A percentile compares a stretch with the other conserved stretches of the same genome.
These are phyloP conservation scores for Phaffomyces antillensis DNA, from an alignment of 805 yeast species.

Conservation along the genomic window DNA sequence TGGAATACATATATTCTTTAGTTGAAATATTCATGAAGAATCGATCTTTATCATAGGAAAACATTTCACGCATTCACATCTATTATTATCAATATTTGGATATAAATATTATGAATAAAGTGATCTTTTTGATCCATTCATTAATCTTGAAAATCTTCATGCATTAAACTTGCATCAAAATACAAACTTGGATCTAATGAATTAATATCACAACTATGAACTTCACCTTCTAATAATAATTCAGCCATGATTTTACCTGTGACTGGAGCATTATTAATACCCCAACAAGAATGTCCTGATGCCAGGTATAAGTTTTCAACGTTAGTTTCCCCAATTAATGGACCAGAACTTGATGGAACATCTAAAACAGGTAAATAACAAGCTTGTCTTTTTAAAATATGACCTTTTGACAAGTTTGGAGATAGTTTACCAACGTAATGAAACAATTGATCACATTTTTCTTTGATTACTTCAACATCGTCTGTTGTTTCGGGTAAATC, in stretches of 20 bases:
- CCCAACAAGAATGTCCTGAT: slow-evolving; percentile 98
- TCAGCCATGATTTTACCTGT: slow-evolving; percentile 94
- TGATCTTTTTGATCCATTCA: not conserved
- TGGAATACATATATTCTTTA: no score
- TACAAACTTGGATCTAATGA: slow-evolving; percentile 82
- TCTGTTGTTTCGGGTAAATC: slow-evolving; percentile 92
- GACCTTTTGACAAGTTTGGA: slow-evolving; percentile 63
- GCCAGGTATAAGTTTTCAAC: slow-evolving; percentile 74
- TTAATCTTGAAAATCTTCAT: slow-evolving; percentile 11
- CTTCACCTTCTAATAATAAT: slow-evolving; percentile 74
- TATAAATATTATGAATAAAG: no score
- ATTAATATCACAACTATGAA: slow-evolving; percentile 66
- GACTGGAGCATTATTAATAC: slow-evolving; percentile 95
- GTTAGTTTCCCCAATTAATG: slow-evolving; percentile 89
- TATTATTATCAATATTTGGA: no score
- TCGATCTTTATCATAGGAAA: no score
- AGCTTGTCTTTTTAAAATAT: slow-evolving; percentile 78
- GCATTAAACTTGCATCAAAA: slow-evolving; percentile 61
- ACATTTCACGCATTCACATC: no score
- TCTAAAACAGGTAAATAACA: slow-evolving; percentile 93
- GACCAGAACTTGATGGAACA: slow-evolving; percentile 89
- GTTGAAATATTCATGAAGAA: no score
- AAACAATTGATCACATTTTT: slow-evolving; percentile 83
- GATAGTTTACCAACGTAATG: slow-evolving; percentile 73
- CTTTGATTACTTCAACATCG: slow-evolving; percentile 81